Base-by-base conservation (phyloP, 2,329 filamentous ascomycete genomes). In the Fusarium stilboides region DNA sequence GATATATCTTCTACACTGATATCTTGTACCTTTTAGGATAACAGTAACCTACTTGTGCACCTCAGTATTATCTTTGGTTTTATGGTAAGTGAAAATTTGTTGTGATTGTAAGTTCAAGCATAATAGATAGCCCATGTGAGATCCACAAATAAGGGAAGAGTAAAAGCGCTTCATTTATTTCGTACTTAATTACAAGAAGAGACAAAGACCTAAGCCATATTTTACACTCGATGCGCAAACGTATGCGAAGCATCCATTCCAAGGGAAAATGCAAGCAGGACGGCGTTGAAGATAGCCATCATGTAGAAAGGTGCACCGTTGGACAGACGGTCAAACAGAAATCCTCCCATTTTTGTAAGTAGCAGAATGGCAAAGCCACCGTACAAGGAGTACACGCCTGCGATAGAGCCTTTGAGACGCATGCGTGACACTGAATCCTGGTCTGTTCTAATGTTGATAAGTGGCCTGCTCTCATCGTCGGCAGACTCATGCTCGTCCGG, bases 321-420 rank as follows among this genome's bases (percentile, higher is more conserved):
- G 2, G 90, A 91, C 54, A 90, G 82, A 20, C 80, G 85, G 78
- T 99, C 96, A 75, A 98, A 99, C 47, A 98, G 80, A 37, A 89
- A 88, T 0, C 96, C 96, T 14, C 96, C 96, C 6, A 96, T 79
- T 80, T 99, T 99, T 0, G 96, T 98, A 17, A 99, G 86, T 7
- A 98, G 80, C 56, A 99, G 79, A 53, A 99, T 99, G 0, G 94
- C 96, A 1, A 90, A 92, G 15, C 95, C 96, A 13, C 96, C 96
- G 57, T 92, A 94, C 67, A 97, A 88, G 54, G 93, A 97, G 80
- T 99, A 99, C 1, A 98, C 91, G 3, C 96, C 96, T 1, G 96
- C 95, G 70, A 99, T 96, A 15, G 93, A 95, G 14, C 96, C 96
- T 81, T 98, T 98, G 54, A 98, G 87, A 31, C 85, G 81, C 37